Evolutionary conservation across 176 grass and related monocot genomes (phyloP), one percentile per base, ranked within the genome.

Genomic region (Dendrocalamus sinicus): DNA sequence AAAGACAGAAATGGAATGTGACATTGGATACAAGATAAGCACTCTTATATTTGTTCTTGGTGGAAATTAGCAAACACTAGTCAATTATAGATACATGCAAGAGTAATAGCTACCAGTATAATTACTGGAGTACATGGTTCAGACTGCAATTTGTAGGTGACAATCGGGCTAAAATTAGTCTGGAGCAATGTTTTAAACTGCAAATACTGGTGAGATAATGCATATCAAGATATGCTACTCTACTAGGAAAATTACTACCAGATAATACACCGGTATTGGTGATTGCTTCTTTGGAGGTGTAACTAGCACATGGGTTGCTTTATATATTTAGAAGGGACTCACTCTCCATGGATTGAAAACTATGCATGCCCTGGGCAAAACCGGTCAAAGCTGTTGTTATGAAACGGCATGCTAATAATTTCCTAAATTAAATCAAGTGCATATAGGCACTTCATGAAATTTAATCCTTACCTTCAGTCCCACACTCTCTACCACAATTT

Each of bases 1-100:
- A 85, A 82, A 90, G 76, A 5, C 1, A 47, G 14, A 86, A 83
- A 91, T 62, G 37, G 54, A 78, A 70, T 46, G 44, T 62, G 6
- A 80, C 28, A 63, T 55, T 12, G 2, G 54, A 63, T 37, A 45
- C 10, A 84, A 60, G 26, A 45, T 22, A 69, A 80, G 43, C 32
- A 30, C 74, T 83, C 58, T 60, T 52, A 43, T 60, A 37, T 61
- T 51, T 47, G 26, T 79, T 58, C 28, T 74, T n/a, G 52, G 51
- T 74, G 41, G 43, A 67, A 63, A 73, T 40, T 46, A 80, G 41
- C 6, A 70, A 87, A 61, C n/a, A 78, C 17, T 69, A 65, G 47
- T 82, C 43, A 54, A 43, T 8, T 54, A 67, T 22, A 15, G 4
- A 70, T 51, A 53, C 4, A 16, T 75, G 35, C 26, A 70, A 70